Conservation (phyloP, 2,329 filamentous ascomycete species). For the Ceratocystiopsis sp. region DNA sequence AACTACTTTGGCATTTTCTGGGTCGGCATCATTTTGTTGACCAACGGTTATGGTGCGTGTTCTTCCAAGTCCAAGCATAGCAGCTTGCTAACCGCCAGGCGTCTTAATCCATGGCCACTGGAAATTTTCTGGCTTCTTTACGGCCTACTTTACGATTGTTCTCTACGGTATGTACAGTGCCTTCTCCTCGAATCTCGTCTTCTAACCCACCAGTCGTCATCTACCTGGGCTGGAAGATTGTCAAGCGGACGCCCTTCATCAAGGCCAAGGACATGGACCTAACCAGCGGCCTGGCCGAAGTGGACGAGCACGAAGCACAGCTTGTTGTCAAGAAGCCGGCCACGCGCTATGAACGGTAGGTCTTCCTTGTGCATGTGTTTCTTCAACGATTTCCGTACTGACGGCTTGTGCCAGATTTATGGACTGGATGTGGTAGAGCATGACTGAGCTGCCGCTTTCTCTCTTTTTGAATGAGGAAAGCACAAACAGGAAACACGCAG, state of each 20-base stretch:
- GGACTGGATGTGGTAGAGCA: too few relatives aligned
- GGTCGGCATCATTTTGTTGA: not conserved
- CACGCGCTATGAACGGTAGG: too few relatives aligned
- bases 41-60: not conserved
- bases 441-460: too few relatives aligned
- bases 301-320: too few relatives aligned
- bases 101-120: conserved; percentile 43
- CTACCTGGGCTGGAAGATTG: not conserved
- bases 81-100: too few relatives aligned
- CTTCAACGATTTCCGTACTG: too few relatives aligned
- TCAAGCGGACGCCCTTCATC: not conserved
- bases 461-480: too few relatives aligned
- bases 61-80: too few relatives aligned
- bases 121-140: conserved; percentile 11
- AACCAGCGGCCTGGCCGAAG: not conserved
- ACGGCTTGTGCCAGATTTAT: too few relatives aligned
- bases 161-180: not conserved
- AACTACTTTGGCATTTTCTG: conserved; percentile 40
- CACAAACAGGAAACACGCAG: too few relatives aligned
- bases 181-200: not conserved
- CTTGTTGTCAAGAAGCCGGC: too few relatives aligned
- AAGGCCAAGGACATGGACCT: not conserved
- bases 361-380: too few relatives aligned
- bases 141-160: conserved; percentile 21
- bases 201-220: not conserved